Conservation (phyloP, 805 yeast species). For the Lipomyces japonicus region DNA sequence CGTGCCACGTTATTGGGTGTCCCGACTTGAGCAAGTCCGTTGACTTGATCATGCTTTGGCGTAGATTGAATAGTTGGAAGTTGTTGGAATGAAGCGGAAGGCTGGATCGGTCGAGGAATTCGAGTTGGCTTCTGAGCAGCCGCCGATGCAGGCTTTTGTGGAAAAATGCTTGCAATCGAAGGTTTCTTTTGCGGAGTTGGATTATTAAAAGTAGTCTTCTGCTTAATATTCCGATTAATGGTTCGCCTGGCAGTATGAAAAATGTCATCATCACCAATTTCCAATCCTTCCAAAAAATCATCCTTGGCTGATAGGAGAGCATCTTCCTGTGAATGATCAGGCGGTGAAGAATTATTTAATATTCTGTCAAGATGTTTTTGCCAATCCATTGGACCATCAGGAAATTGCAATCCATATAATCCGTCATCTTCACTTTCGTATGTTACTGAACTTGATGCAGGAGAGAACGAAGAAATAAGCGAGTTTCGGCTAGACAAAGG, state of each 20-base stretch:
- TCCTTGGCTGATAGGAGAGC: conserved; percentile 7
- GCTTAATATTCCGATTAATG: conserved; percentile 15
- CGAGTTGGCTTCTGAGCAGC: conserved; percentile 19
- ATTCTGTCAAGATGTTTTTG: conserved; percentile 16
- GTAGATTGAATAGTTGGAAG: conserved; percentile 2
- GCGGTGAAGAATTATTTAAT: neutral
- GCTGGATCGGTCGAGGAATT: conserved; percentile 24
- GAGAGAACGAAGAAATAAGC: conserved; percentile 20
- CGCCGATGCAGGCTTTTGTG: neutral
- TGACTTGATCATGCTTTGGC: neutral
- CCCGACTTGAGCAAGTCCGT: neutral
- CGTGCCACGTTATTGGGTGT: conserved; percentile 1
- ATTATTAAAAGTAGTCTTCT: neutral
- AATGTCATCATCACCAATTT: conserved; percentile 19
- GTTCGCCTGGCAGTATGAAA: conserved; percentile 19
- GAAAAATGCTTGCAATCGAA: neutral
- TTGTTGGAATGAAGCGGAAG: neutral
- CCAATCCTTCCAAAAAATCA: conserved; percentile 25
- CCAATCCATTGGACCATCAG: conserved; percentile 22
- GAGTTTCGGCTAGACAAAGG: conserved; percentile 24
- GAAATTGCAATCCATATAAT: conserved; percentile 19
- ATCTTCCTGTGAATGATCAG: conserved; percentile 1
- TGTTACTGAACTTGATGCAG: conserved; percentile 24
- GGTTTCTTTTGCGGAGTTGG: conserved; percentile 5
- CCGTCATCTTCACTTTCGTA: conserved; percentile 28